Conservation (phyloP, 2,329 filamentous ascomycete species). For the Pseudogymnoascus sp. region DNA sequence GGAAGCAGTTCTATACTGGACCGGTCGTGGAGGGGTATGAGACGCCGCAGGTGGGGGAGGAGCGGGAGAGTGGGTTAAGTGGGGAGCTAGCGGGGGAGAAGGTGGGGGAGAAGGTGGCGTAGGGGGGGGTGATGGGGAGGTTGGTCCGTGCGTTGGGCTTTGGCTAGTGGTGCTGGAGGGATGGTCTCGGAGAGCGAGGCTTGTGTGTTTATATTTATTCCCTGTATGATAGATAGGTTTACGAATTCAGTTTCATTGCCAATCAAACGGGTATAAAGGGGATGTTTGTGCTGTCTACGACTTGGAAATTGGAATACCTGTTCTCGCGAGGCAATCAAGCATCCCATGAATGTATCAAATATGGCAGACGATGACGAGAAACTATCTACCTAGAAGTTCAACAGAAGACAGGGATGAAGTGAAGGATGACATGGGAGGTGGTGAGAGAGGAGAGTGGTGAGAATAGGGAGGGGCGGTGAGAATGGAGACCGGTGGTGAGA, state of each 20-base stretch:
- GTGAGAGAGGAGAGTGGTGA: neutral
- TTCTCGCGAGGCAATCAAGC: too few species aligned
- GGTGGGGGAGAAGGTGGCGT: neutral
- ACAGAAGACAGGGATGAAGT: neutral
- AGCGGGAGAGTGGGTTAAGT: neutral
- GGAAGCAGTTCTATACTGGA: slow-evolving; percentile 41
- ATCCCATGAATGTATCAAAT: neutral
- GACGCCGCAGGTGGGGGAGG: neutral
- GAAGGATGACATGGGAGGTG: neutral
- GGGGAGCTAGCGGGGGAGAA: neutral
- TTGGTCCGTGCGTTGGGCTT: neutral
- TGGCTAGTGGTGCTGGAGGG: neutral
- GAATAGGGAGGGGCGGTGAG: neutral
- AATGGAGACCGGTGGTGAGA: neutral
- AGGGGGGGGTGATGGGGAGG: neutral
- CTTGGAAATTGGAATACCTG: neutral
- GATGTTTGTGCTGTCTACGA: neutral
- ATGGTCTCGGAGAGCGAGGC: neutral
- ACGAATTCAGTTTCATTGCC: neutral
- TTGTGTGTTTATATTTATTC: neutral
- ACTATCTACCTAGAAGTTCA: neutral
- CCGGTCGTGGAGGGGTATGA: slow-evolving; percentile 22
- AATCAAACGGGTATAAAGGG: neutral
- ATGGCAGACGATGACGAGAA: neutral
- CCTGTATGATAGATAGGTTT: neutral